Evolutionary conservation across 225 moss, liverwort and hornwort species (phyloP), one percentile per base, ranked within the genome.

Genomic region (Marchantia polymorpha): DNA sequence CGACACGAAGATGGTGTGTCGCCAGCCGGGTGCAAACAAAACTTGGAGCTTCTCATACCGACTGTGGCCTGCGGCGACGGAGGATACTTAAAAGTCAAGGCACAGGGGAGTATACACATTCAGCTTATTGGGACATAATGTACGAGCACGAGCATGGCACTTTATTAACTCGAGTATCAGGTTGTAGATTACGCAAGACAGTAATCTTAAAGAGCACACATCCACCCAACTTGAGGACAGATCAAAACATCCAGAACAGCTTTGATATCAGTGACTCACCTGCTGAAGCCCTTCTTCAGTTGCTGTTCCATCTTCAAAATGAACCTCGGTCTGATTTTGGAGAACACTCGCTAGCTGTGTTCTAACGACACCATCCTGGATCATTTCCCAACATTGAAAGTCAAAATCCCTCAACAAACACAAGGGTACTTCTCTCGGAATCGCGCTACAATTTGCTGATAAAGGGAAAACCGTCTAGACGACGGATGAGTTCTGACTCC

Each of bases 1-100:
- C 95, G 91, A 77, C 92, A 92, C 25, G 92, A 93, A 10, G 95
- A 96, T 52, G 95, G 95, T 16, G 95, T 96, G 79, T 96, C 95
- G 52, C 95, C 95, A 16, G 95, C 95, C 66, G 91, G 92, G 81
- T 96, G 80, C 53, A 96, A 82, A 76, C 95, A 96, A 79, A 89
- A 96, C 66, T 83, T 85, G 29, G 95, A 92, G 20, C 48, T 84
- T 51, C 90, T 84, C 95, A 96, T 93, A 12, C 93, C 95, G 61
- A 72, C 23, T 31, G 89, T 87, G 19, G 95, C 88, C 95, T 96
- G 89, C 78, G 84, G 12, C 47, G 47, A 26, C 31, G 48, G 7
- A 47, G 1, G 0, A 20, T 69, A 19, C 50, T 52, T 73, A 12
- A 9, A 68, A 31, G 31, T 3, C 31, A 61, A 61, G 60, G 22